Evolutionary conservation across 225 moss, liverwort and hornwort species (phyloP), one percentile per base, ranked within the genome.

Genomic region (Rhytidiadelphus loreus): DNA sequence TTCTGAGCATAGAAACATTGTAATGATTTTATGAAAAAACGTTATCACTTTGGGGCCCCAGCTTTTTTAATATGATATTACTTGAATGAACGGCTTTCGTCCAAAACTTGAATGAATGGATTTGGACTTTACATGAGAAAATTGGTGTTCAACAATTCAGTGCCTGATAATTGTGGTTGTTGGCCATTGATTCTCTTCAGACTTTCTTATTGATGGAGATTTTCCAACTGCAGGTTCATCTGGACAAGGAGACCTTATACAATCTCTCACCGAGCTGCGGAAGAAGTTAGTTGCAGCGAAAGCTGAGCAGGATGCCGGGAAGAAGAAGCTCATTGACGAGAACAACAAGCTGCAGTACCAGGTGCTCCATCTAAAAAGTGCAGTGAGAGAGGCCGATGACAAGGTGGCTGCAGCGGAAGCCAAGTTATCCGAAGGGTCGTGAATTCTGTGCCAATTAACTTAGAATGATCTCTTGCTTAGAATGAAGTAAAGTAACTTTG

Each of bases 261-360:
- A 81, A n/a, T 92, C 93, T 22, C 88, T 94, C 50, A 88, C 86
- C 16, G 91, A 93, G 86, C 88, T 94, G 86, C 92, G 91, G 30
- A 88, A 84, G 90, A 93, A 94, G 89, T 64, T 94, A 77, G 86
- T 85, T 71, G 79, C 74, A 58, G 93, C 86, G 79, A 94, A 93
- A 87, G 89, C 70, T 30, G 93, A 92, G 88, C 89, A 93, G 77
- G 91, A 91, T 80, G 93, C 90, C 20, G 94, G 90, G 66, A 89
- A 86, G 89, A 88, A 90, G 90, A 94, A 93, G 88, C 91, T 93
- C 28, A 57, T 82, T 48, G 91, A 89, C 63, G 94, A 93, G 83
- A 94, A 90, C 82, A 92, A 79, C 62, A 94, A 94, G 88, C 86
- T 94, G 82, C 93, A 90, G 78, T 94, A 92, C 77, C 94, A 94